These are phyloP conservation scores for Plectosphaerella cucumerina DNA, from an alignment of 2,329 filamentous ascomycete genomes.

Conservation along the genomic window DNA sequence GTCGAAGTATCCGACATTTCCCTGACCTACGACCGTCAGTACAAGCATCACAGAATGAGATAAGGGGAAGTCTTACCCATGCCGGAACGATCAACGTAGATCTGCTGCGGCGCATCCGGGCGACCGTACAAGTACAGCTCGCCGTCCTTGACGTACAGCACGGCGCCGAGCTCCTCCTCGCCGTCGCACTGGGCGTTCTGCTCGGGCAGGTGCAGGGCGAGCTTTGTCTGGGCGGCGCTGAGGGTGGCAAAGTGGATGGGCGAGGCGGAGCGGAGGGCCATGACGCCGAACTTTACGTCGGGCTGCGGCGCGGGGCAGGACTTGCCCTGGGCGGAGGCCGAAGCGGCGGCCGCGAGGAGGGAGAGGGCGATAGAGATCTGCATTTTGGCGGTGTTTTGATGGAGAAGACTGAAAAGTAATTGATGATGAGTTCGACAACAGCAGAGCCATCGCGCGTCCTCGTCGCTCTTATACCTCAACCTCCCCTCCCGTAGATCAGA, in stretches of 20 bases:
- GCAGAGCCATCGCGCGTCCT: too few species aligned
- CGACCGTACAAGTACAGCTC: conserved; percentile 44
- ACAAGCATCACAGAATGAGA: background rate
- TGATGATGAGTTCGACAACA: too few species aligned
- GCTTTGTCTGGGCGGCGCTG: conserved; percentile 36
- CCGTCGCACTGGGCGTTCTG: conserved; percentile 42
- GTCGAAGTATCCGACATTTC: conserved; percentile 47
- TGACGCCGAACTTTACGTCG: conserved; percentile 35
- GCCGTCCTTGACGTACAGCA: conserved; percentile 42
- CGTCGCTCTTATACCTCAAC: too few species aligned
- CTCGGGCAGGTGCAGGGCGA: conserved; percentile 35
- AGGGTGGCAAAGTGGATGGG: conserved; percentile 41
- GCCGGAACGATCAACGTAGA: conserved; percentile 52
- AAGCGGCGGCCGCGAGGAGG: conserved; percentile 20
- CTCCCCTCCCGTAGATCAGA: too few species aligned
- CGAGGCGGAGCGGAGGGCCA: conserved; percentile 45
- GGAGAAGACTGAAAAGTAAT: too few species aligned
- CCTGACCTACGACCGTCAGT: conserved; percentile 31
- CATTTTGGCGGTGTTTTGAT: conserved; percentile 7
- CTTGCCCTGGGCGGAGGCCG: conserved; percentile 8
- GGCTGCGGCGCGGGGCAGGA: too few species aligned
- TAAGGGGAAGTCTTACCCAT: conserved; percentile 40
- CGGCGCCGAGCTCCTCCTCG: conserved; percentile 34
- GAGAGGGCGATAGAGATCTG: conserved; percentile 17
- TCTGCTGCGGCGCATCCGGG: conserved; percentile 37